These are phyloP conservation scores for Alternaria ethzedia DNA, from an alignment of 2,329 filamentous ascomycete species.

Conservation along the genomic window DNA sequence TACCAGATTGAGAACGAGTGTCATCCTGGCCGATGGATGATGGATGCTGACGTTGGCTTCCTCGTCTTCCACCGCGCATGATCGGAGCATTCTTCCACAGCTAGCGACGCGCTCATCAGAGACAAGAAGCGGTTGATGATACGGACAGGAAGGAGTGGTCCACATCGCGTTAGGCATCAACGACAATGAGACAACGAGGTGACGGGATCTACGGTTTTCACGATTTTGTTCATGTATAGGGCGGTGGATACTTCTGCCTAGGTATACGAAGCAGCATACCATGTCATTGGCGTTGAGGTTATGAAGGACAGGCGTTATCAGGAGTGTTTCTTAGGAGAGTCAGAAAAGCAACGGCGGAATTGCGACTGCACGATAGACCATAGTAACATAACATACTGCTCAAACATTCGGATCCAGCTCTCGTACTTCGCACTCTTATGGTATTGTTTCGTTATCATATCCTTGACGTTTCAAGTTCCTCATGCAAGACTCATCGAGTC, in stretches of 20 bases:
- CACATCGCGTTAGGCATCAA: not conserved
- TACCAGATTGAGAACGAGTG: conserved; percentile 49
- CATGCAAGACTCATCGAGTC: not conserved
- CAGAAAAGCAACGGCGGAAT: not conserved
- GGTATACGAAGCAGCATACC: not conserved
- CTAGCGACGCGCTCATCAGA: not conserved
- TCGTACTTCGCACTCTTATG: not conserved
- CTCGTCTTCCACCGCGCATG: conserved; percentile 43
- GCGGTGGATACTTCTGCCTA: not conserved
- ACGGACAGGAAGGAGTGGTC: not conserved
- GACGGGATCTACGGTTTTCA: not conserved
- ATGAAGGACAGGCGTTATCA: not conserved
- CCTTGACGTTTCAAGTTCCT: not conserved
- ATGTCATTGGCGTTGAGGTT: not conserved
- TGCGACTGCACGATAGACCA: not conserved
- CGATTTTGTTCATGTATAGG: not conserved
- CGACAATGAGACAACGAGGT: not conserved
- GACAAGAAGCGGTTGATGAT: not conserved
- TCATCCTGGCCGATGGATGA: conserved; percentile 45
- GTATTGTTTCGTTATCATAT: not conserved
- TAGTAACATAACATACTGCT: not conserved
- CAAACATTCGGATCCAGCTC: not conserved
- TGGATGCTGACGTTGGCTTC: conserved; percentile 43
- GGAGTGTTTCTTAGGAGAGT: not conserved
- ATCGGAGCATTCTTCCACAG: not conserved